These are phyloP conservation scores for Kodamaea fungicola DNA, from an alignment of 1,139 yeast genomes.

Conservation along the genomic window DNA sequence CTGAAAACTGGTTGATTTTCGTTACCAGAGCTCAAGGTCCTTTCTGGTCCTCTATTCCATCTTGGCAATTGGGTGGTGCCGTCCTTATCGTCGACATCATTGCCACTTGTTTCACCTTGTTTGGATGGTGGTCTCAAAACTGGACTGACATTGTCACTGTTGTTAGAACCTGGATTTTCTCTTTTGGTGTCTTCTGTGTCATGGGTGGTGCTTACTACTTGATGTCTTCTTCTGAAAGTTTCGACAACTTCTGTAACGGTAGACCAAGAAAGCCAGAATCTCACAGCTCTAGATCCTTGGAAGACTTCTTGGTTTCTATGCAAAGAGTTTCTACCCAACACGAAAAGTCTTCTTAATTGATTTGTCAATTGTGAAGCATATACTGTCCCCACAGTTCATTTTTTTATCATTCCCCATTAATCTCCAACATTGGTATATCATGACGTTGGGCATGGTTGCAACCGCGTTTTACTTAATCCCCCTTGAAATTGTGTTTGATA, in stretches of 20 bases:
- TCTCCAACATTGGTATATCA: neutral
- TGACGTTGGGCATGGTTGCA: neutral
- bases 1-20: conserved; percentile 96
- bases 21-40: conserved; percentile 94
- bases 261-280: conserved; percentile 64
- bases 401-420: conserved; percentile 9
- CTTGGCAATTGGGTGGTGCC: conserved; percentile 95
- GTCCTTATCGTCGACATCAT: conserved; percentile 82
- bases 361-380: conserved; percentile 3
- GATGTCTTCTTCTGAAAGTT: conserved; percentile 82
- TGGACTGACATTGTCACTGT: conserved; percentile 96
- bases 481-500: too few relatives aligned
- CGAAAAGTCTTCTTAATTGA: conserved; percentile 58
- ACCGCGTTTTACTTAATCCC: too few relatives aligned
- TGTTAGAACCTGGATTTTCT: conserved; percentile 91
- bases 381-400: conserved; percentile 7
- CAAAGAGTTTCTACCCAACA: conserved; percentile 98
- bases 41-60: conserved; percentile 89
- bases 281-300: conserved; percentile 69
- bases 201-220: conserved; percentile 96
- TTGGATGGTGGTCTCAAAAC: conserved; percentile 98
- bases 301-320: conserved; percentile 95
- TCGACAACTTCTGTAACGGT: conserved; percentile 95
- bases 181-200: conserved; percentile 94
- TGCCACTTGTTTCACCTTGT: conserved; percentile 86